These are phyloP conservation scores for Gloeopeniophorella convolvens DNA, from an alignment of 768 basidiomycete species.

Conservation along the genomic window DNA sequence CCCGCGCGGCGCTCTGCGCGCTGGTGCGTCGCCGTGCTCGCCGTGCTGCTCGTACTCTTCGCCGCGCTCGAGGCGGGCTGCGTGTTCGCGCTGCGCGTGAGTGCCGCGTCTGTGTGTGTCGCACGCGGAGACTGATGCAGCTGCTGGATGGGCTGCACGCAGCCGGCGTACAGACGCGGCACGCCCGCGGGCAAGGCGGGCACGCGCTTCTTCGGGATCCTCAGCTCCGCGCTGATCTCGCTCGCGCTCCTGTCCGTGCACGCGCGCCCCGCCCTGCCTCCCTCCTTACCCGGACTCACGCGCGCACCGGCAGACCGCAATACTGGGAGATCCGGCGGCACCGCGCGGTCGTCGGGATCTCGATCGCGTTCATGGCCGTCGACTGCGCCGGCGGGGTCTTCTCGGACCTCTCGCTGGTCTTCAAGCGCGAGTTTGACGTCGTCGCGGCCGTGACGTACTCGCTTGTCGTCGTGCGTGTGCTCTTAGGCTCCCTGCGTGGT, in stretches of 20 bases:
- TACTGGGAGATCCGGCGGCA: constrained; percentile 69
- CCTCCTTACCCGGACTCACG: neutral
- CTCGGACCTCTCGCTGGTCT: constrained; percentile 60
- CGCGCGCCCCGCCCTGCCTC: neutral
- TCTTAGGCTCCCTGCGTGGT: neutral
- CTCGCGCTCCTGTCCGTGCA: constrained; percentile 37
- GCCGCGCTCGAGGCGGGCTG: constrained; percentile 56
- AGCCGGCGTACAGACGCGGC: constrained; percentile 35
- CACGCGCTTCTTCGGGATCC: constrained; percentile 54
- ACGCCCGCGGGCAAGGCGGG: constrained; percentile 27
- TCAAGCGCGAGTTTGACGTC: constrained; percentile 56
- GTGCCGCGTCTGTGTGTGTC: no score
- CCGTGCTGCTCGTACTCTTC: constrained; percentile 36
- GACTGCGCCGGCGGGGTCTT: constrained; percentile 69
- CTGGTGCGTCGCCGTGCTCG: constrained; percentile 32
- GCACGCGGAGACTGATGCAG: no score
- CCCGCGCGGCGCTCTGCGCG: constrained; percentile 34
- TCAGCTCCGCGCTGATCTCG: constrained; percentile 51
- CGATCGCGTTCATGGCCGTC: constrained; percentile 58
- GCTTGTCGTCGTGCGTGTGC: constrained; percentile 44
- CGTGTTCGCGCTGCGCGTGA: constrained; percentile 49
- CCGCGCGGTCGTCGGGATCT: constrained; percentile 61
- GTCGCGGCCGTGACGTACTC: constrained; percentile 58
- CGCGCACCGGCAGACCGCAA: constrained; percentile 44
- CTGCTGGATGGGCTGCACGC: no score